These are phyloP conservation scores for Balamuthia mandrillaris DNA, from an alignment of 208 protist genomes.

Conservation along the genomic window DNA sequence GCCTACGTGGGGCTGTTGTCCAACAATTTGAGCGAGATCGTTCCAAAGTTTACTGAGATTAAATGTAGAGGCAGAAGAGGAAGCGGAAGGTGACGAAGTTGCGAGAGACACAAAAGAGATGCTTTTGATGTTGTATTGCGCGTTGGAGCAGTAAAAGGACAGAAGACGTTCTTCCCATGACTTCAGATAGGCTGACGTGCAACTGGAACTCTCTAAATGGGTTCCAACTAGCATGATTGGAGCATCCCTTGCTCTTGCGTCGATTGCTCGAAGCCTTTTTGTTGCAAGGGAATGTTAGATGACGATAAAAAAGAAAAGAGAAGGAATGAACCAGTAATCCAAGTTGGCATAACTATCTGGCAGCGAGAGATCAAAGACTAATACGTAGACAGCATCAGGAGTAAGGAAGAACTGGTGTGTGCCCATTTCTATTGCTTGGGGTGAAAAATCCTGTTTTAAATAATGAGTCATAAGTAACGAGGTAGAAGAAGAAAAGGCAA, in stretches of 20 bases:
- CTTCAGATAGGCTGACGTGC: neutral
- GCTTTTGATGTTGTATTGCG: neutral
- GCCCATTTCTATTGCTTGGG: neutral
- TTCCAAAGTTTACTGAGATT: neutral
- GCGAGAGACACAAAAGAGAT: too few relatives aligned
- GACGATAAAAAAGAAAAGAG: too few relatives aligned
- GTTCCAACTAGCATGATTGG: constrained; percentile 19
- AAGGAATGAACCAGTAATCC: too few relatives aligned
- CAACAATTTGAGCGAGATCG: neutral
- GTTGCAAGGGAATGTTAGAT: too few relatives aligned
- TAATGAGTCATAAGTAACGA: too few relatives aligned
- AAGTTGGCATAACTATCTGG: neutral
- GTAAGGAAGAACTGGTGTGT: constrained; percentile 1
- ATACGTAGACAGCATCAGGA: too few relatives aligned
- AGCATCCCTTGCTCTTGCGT: neutral
- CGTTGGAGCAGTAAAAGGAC: neutral
- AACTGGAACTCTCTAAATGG: neutral
- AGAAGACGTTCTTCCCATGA: neutral
- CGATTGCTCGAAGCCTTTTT: neutral
- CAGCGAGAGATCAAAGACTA: neutral
- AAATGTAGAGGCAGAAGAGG: neutral
- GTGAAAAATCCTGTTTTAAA: too few relatives aligned
- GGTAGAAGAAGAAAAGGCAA: too few relatives aligned
- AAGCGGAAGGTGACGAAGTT: too few relatives aligned
- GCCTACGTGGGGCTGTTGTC: constrained; percentile 10